Conservation (phyloP, 2,329 filamentous ascomycete genomes). For the Clonostachys rhizophaga region DNA sequence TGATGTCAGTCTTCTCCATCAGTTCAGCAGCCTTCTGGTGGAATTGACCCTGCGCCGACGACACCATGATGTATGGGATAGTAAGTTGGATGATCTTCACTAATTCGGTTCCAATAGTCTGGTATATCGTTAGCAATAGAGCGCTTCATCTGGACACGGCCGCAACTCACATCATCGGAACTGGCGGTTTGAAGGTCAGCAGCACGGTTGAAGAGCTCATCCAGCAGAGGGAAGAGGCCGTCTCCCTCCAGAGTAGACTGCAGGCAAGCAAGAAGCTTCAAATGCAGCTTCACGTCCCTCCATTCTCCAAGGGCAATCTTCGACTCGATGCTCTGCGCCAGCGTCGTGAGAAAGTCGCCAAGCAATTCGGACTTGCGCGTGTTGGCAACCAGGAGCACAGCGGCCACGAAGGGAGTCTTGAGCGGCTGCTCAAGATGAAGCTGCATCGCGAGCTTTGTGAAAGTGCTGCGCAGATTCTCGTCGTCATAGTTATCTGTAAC, state of each 20-base stretch:
- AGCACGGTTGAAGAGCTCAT: slow-evolving; percentile 88
- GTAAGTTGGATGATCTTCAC: slow-evolving; percentile 96
- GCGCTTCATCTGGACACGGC: neutral
- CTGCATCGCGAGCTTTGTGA: slow-evolving; percentile 70
- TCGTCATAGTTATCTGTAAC: slow-evolving; percentile 85
- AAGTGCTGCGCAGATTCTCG: slow-evolving; percentile 67
- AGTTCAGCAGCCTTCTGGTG: slow-evolving; percentile 71
- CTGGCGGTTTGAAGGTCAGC: slow-evolving; percentile 90
- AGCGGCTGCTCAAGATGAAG: slow-evolving; percentile 87
- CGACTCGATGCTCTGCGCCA: slow-evolving; percentile 58
- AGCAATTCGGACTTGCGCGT: slow-evolving; percentile 71
- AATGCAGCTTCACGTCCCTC: slow-evolving; percentile 84
- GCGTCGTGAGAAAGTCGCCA: slow-evolving; percentile 61
- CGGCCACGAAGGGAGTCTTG: slow-evolving; percentile 93
- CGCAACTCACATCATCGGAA: slow-evolving; percentile 74
- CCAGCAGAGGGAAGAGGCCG: slow-evolving; percentile 79
- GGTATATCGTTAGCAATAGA: slow-evolving; percentile 3
- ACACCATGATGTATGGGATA: slow-evolving; percentile 77
- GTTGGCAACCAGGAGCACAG: slow-evolving; percentile 77
- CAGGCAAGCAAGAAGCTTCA: slow-evolving; percentile 86
- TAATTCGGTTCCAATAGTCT: slow-evolving; percentile 75
- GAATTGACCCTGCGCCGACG: slow-evolving; percentile 60
- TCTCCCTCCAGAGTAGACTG: slow-evolving; percentile 78
- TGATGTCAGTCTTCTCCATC: slow-evolving; percentile 91
- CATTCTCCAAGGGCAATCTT: slow-evolving; percentile 72